These are phyloP conservation scores for Candida manassasensis DNA, from an alignment of 805 yeast genomes.

Conservation along the genomic window DNA sequence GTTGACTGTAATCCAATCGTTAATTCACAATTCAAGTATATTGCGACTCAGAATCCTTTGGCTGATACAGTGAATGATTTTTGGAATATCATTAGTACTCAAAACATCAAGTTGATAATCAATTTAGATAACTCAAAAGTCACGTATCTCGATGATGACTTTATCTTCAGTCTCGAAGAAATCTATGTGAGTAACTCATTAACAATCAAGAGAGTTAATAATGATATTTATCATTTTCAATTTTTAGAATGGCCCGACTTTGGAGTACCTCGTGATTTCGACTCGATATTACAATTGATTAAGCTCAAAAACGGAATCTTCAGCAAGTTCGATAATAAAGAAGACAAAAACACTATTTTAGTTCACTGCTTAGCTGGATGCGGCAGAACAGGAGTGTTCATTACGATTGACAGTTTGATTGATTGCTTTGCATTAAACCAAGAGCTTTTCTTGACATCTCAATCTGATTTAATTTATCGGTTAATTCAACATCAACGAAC, in stretches of 20 bases:
- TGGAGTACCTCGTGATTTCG: constrained; percentile 34
- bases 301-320: constrained; percentile 27
- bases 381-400: constrained; percentile 53
- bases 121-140: constrained; percentile 13
- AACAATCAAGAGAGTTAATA: constrained; percentile 13
- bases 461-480: constrained; percentile 54
- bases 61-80: constrained; percentile 39
- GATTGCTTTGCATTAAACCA: constrained; percentile 17
- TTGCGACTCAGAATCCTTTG: constrained; percentile 45
- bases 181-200: constrained; percentile 12
- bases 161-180: constrained; percentile 3
- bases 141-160: constrained; percentile 13
- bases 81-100: constrained; percentile 36
- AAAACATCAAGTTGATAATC: constrained; percentile 28
- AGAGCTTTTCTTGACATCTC: constrained; percentile 5
- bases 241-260: constrained; percentile 45
- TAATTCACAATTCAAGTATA: constrained; percentile 21
- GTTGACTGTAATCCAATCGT: constrained; percentile 26
- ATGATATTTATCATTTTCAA: constrained; percentile 34
- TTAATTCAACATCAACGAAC: constrained; percentile 63
- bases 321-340: background rate
- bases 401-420: constrained; percentile 40
- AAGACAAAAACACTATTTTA: constrained; percentile 16
- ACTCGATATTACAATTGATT: constrained; percentile 29
- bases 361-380: constrained; percentile 62